These are phyloP conservation scores for Hymenoscyphus linearis DNA, from an alignment of 2,329 filamentous ascomycete species.

Conservation along the genomic window DNA sequence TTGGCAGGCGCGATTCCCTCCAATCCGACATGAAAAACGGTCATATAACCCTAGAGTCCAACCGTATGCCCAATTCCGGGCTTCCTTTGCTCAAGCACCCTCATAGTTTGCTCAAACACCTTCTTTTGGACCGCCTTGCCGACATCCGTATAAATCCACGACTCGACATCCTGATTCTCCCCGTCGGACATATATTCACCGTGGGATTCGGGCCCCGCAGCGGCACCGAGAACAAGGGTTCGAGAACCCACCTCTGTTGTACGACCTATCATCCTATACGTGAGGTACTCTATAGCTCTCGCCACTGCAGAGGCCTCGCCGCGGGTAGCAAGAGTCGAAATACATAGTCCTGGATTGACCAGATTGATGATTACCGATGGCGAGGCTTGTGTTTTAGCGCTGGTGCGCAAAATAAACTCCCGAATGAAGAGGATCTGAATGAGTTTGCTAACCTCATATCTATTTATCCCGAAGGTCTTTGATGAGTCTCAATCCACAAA, in stretches of 20 bases:
- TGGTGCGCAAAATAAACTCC: slow-evolving; percentile 17
- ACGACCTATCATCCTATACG: slow-evolving; percentile 16
- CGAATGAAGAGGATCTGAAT: slow-evolving; percentile 20
- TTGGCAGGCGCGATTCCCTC: no score
- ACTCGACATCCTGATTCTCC: background rate
- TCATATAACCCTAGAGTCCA: no score
- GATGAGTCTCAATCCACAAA: background rate
- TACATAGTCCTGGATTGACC: slow-evolving; percentile 8
- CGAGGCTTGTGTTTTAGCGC: background rate
- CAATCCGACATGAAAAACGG: no score
- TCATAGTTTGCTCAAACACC: background rate
- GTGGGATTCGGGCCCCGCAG: slow-evolving; percentile 26
- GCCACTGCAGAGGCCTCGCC: background rate
- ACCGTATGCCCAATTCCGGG: background rate
- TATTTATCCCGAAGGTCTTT: slow-evolving; percentile 6
- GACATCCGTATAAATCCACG: background rate
- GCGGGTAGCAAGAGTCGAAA: background rate
- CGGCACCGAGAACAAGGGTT: slow-evolving; percentile 33
- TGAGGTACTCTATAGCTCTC: background rate
- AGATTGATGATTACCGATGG: slow-evolving; percentile 24
- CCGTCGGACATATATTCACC: slow-evolving; percentile 20
- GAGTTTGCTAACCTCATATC: slow-evolving; percentile 28
- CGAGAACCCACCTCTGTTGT: slow-evolving; percentile 44
- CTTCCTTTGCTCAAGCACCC: background rate
- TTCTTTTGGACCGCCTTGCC: background rate